Evolutionary conservation across 345 rosid species (phyloP).

Genomic region (Turnera subulata): DNA sequence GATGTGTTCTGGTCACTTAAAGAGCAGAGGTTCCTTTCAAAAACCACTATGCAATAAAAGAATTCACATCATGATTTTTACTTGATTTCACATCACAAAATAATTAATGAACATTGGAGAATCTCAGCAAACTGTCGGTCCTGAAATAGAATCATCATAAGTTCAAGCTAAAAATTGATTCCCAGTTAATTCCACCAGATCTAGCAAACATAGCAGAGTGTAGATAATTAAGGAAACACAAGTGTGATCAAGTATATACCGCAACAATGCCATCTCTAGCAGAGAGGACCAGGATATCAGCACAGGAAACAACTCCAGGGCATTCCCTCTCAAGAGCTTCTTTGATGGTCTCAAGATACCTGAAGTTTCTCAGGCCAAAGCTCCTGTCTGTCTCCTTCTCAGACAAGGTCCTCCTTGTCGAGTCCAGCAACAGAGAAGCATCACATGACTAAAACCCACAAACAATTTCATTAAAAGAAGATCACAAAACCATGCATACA

Average conservation of each 20-base stretch:
- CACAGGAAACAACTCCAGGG: constrained; percentile 86
- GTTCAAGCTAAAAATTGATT: no score
- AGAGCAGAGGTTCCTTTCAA: no score
- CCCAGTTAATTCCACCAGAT: neutral
- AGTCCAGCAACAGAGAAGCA: constrained; percentile 93
- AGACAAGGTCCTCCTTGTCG: constrained; percentile 84
- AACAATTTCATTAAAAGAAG: constrained; percentile 3
- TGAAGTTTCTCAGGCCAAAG: constrained; percentile 89
- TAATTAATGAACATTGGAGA: no score
- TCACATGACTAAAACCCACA: constrained; percentile 71
- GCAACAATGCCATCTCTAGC: constrained; percentile 82
- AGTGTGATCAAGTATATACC: constrained; percentile 30
- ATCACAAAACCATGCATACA: neutral
- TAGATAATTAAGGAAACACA: neutral
- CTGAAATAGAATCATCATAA: no score
- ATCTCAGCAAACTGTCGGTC: no score
- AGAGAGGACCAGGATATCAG: constrained; percentile 84
- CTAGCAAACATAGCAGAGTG: neutral
- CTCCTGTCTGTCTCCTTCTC: constrained; percentile 97
- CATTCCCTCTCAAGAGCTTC: constrained; percentile 97
- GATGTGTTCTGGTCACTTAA: no score
- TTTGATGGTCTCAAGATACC: constrained; percentile 84
- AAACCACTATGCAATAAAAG: no score
- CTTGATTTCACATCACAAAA: no score
- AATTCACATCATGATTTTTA: no score